A percentile compares a stretch with the other conserved stretches of the same genome.
These are phyloP conservation scores for Tillandsia fasciculata DNA, from an alignment of 176 grass and related monocot genomes.

Conservation along the genomic window DNA sequence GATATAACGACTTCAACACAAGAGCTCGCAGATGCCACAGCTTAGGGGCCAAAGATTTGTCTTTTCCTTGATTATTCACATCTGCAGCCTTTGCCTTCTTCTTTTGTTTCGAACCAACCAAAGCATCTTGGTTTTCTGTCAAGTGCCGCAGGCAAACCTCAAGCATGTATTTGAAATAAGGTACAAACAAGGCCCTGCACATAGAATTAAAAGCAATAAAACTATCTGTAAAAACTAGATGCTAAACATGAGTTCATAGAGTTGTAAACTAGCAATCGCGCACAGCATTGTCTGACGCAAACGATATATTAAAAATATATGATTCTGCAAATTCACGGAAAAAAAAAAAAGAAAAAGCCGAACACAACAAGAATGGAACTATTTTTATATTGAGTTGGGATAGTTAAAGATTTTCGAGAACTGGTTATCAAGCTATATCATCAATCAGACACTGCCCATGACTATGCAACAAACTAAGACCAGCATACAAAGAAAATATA, in stretches of 20 bases:
- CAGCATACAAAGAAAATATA: background rate
- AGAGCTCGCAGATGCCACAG: constrained; percentile 73
- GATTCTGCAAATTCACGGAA: too few relatives aligned
- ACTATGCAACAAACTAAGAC: background rate
- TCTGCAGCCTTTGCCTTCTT: constrained; percentile 61
- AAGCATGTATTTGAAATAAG: constrained; percentile 92
- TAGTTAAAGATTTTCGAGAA: too few relatives aligned
- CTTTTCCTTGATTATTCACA: constrained; percentile 27
- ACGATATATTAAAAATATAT: too few relatives aligned
- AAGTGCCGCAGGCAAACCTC: constrained; percentile 61
- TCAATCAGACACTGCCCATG: too few relatives aligned
- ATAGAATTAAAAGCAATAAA: background rate
- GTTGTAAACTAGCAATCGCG: background rate
- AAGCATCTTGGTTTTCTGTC: constrained; percentile 33
- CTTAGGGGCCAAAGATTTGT: constrained; percentile 35
- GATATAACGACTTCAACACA: constrained; percentile 67
- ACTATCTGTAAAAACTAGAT: background rate
- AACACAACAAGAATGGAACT: too few relatives aligned
- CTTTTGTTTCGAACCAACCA: constrained; percentile 42
- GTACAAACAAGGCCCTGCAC: constrained; percentile 76
- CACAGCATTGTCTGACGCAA: too few relatives aligned
- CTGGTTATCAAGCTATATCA: too few relatives aligned
- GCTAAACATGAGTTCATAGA: background rate
- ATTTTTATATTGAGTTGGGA: too few relatives aligned
- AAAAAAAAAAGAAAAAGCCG: too few relatives aligned